Evolutionary conservation across 768 basidiomycete genomes (phyloP).

Genomic region (Leccinellum rugosiceps): DNA sequence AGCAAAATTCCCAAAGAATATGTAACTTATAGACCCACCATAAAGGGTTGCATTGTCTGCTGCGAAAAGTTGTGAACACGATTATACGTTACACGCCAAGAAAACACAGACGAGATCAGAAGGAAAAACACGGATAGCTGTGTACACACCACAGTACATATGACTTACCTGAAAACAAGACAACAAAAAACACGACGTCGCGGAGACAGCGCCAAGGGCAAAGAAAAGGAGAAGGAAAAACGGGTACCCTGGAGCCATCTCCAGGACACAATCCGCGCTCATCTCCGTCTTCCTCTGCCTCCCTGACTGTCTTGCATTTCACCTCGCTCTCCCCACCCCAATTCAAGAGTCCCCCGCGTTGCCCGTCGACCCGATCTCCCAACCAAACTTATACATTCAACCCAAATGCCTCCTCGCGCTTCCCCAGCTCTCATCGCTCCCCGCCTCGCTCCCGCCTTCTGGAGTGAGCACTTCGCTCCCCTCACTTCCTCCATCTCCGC

Average conservation of each 20-base stretch:
- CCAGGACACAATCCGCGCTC: neutral
- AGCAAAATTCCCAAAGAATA: no score
- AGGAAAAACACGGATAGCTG: neutral
- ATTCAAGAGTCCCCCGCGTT: neutral
- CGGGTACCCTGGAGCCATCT: neutral
- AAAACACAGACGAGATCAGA: neutral
- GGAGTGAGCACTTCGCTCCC: conserved; percentile 18
- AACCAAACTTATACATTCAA: neutral
- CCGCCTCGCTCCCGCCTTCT: conserved; percentile 17
- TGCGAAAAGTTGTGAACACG: neutral
- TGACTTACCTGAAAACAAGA: neutral
- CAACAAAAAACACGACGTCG: neutral
- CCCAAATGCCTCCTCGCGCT: conserved; percentile 18
- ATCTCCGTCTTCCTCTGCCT: neutral
- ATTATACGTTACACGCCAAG: neutral
- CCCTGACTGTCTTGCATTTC: neutral
- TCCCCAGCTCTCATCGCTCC: conserved; percentile 26
- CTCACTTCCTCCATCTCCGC: conserved; percentile 12
- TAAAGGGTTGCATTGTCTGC: neutral
- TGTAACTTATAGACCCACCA: neutral
- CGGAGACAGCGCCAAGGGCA: neutral
- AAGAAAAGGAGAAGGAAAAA: neutral
- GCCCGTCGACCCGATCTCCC: neutral
- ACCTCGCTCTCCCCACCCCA: neutral
- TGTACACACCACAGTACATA: neutral